Evolutionary conservation across 106 monocot genomes (phyloP), one percentile per base, ranked within the genome.

Genomic region (Dioscorea dumetorum): DNA sequence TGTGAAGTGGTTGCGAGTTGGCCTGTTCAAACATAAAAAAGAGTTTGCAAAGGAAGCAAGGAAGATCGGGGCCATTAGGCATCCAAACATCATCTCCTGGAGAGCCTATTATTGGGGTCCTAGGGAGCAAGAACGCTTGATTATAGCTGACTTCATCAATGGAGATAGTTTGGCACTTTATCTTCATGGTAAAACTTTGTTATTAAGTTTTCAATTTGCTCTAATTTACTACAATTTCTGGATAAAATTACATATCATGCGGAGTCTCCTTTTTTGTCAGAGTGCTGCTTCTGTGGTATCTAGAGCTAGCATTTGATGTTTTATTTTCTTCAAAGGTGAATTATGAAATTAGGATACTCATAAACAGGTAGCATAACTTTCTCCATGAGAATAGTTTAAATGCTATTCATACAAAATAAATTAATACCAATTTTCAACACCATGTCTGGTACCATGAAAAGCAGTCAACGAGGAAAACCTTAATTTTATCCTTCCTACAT

Each of bases 1-100:
- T 64, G 95, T 97, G 31, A 97, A 97, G 65, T 97, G 95, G 95
- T 68, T 97, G 75, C 66, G 95, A 66, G 95, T 84, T 69, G 91
- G 95, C 5, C 84, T 97, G 22, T 86, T 88, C 50, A 97, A 80
- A 72, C 67, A 58, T 21, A 97, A 91, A 66, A 91, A 91, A 57
- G 91, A 97, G 12, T 97, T 97, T 74, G 79, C 80, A n/a, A 97
- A 87, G 60, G 95, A 97, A 79, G 88, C 81, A 18, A 91, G 84
- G 67, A 81, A 72, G 69, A 72, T 95, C 67, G 95, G 88, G 62
- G 73, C 73, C 49, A 88, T 89, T 51, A 82, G 70, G 67, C 91
- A 97, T 67, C 83, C 79, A 21, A 91, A 91, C 58, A 73, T 97
- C 53, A 63, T 97, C 58, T 64, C 86, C 18, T 89, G 91, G 82